A percentile compares a stretch with the other conserved stretches of the same genome.
Evolutionary conservation across 371 early-diverging fungal genomes (phyloP).

Genomic region (Mortierella sp.): DNA sequence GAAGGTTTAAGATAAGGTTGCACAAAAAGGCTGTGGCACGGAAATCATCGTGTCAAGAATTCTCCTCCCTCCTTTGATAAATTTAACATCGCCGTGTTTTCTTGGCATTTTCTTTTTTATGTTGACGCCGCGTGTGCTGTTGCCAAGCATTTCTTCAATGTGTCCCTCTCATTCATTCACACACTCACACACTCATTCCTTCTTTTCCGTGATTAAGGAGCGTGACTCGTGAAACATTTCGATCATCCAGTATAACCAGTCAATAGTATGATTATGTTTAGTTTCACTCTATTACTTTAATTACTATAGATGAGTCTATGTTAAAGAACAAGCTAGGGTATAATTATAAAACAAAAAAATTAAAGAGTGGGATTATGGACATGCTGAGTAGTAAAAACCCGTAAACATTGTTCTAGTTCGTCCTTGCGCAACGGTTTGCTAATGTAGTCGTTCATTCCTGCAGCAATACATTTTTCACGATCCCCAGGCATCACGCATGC

Average conservation of each 20-base stretch:
- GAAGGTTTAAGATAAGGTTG: not conserved
- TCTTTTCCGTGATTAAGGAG: no score
- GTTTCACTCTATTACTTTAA: no score
- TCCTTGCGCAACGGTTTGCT: constrained; percentile 64
- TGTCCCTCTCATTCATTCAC: no score
- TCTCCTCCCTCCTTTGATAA: no score
- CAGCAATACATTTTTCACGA: constrained; percentile 62
- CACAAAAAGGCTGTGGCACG: not conserved
- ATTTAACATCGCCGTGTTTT: not conserved
- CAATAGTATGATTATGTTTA: no score
- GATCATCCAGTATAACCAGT: no score
- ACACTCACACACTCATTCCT: no score
- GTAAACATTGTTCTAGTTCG: constrained; percentile 58
- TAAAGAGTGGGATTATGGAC: not conserved
- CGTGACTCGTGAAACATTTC: no score
- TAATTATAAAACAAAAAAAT: not conserved
- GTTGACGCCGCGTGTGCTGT: not conserved
- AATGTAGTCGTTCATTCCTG: constrained; percentile 58
- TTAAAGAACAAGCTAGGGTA: not conserved
- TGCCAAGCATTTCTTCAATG: constrained; percentile 2
- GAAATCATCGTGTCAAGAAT: no score
- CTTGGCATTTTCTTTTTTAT: not conserved
- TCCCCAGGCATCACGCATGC: constrained; percentile 70
- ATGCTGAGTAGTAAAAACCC: constrained; percentile 29
- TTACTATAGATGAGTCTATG: no score